Evolutionary conservation across 768 basidiomycete genomes (phyloP).

Genomic region (Pholiota microspora): DNA sequence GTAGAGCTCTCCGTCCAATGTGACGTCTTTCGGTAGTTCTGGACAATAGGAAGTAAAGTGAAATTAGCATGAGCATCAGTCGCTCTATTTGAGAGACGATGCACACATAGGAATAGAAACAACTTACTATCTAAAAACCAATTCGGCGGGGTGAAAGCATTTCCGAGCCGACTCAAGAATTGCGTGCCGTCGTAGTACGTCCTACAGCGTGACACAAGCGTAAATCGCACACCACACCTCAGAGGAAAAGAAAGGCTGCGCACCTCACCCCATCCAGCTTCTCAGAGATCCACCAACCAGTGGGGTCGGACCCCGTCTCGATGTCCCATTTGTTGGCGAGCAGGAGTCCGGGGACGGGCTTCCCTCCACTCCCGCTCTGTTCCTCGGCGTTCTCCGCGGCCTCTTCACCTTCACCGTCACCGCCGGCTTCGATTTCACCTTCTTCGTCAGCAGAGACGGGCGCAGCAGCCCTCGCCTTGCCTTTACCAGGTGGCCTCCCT

Average conservation of each 20-base stretch:
- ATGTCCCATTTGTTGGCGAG: constrained; percentile 59
- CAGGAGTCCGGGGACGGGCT: constrained; percentile 43
- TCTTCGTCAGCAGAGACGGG: no score
- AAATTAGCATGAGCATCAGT: no score
- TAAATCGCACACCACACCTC: neutral
- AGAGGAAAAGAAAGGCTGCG: constrained; percentile 10
- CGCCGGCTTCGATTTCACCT: constrained; percentile 25
- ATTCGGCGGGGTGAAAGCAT: constrained; percentile 53
- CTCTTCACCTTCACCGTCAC: constrained; percentile 9
- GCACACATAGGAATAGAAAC: no score
- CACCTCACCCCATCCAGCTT: constrained; percentile 63
- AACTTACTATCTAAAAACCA: constrained; percentile 56
- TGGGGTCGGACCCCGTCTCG: constrained; percentile 50
- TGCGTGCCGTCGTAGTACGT: constrained; percentile 53
- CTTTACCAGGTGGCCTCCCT: no score
- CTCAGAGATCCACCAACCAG: constrained; percentile 62
- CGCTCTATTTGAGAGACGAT: no score
- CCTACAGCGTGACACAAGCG: constrained; percentile 27
- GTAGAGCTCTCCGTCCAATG: constrained; percentile 61
- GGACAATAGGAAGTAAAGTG: constrained; percentile 1
- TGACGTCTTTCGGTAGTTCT: constrained; percentile 55
- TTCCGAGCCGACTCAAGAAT: constrained; percentile 57
- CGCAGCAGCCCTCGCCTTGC: constrained; percentile 8
- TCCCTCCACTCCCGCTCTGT: constrained; percentile 16
- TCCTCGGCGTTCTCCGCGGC: no score